Base-by-base conservation (phyloP, 768 basidiomycete species). In the Xerocomellus amylosporus region DNA sequence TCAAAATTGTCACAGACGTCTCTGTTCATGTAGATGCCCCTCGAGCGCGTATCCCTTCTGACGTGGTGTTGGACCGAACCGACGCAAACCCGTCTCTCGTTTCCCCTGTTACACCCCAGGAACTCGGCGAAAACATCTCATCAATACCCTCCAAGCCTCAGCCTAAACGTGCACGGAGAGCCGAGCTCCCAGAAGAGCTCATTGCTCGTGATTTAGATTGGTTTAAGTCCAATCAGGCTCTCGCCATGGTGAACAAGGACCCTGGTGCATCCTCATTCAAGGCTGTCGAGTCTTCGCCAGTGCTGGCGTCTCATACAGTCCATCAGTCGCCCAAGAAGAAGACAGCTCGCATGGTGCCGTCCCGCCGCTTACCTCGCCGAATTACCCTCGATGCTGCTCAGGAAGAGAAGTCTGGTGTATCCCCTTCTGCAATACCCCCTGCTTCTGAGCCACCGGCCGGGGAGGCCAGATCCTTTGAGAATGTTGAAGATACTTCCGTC, bases 171-270 rank as follows among this genome's bases (percentile, higher is more conserved):
- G 30, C 36, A 30, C 57, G 59, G 36, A 59, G 46, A 54, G 51
- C 59, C 4, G 63, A 65, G 20, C 55, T 71, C 30, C 31, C 61
- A 8, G 63, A 66, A 17, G 58, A 58, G 9, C 55, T 72, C 14
- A 41, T 62, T 33, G 62, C 67, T 14, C 69, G 69, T 36, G 69
- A 71, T 38, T 58, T 71, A 37, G 62, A 69, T 39, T 71, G 65
- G 62, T 72, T 61, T 26, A 71, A 60, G 40, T 51, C 61, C 0
- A 56, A 53, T 20, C 70, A 58, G 26, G 38, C 12, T 7, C 5
- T 15, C 6, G 26, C n/a, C 2, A 9, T 30, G 17, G 36, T 13
- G 24, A 44, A 51, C 3, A 49, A 42, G 12, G 57, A 51, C 0
- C 22, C 38, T 34, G n/a, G 8, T 17, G 14, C 22, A 33, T 24